These are phyloP conservation scores for Juncus inflexus DNA, from an alignment of 176 grass and related monocot species.

Conservation along the genomic window DNA sequence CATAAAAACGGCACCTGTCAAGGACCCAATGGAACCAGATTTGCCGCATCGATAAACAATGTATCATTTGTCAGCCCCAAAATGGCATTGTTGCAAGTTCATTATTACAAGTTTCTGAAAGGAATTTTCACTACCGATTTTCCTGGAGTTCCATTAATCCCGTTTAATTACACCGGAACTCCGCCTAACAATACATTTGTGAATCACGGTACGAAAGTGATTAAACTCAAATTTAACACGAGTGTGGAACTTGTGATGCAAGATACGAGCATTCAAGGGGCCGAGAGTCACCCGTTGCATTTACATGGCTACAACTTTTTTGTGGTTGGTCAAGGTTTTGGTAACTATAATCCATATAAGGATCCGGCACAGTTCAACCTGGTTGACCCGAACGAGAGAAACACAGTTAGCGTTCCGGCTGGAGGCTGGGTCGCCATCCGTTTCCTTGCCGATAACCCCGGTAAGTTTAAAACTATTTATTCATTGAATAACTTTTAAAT, in stretches of 20 bases:
- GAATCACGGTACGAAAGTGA: slow-evolving; percentile 35
- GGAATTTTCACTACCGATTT: slow-evolving; percentile 56
- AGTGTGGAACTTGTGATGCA: slow-evolving; percentile 66
- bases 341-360: slow-evolving; percentile 46
- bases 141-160: slow-evolving; percentile 39
- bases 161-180: slow-evolving; percentile 70
- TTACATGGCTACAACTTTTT: slow-evolving; percentile 69
- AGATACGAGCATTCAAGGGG: slow-evolving; percentile 56
- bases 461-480: slow-evolving; percentile 16
- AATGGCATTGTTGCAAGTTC: slow-evolving; percentile 48
- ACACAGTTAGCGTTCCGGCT: slow-evolving; percentile 55
- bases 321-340: slow-evolving; percentile 49
- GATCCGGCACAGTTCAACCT: slow-evolving; percentile 54
- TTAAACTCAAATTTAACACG: slow-evolving; percentile 50
- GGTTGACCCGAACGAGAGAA: slow-evolving; percentile 47
- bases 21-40: slow-evolving; percentile 66
- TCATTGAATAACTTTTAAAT: too few relatives aligned
- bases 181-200: slow-evolving; percentile 55
- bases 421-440: slow-evolving; percentile 58
- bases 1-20: slow-evolving; percentile 64
- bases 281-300: slow-evolving; percentile 70
- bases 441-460: slow-evolving; percentile 61
- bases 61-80: slow-evolving; percentile 46
- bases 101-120: slow-evolving; percentile 42
- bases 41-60: slow-evolving; percentile 69